These are phyloP conservation scores for Sesbania bispinosa DNA, from an alignment of 306 rosid species.

Conservation along the genomic window DNA sequence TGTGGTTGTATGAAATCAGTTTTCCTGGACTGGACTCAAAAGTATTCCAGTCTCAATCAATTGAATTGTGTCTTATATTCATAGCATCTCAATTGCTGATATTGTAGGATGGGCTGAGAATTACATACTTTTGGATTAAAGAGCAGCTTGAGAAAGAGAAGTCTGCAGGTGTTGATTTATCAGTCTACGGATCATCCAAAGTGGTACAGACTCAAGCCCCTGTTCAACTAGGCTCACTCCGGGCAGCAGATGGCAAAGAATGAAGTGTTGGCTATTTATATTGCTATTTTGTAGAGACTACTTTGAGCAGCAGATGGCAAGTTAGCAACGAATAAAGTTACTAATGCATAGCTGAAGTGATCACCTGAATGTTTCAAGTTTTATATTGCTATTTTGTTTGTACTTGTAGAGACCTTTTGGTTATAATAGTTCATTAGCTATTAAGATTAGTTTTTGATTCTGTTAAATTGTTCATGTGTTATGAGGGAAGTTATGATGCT, in stretches of 20 bases:
- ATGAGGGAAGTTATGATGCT: slow-evolving; percentile 22
- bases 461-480: neutral
- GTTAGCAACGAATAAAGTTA: no score
- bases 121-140: slow-evolving; percentile 95
- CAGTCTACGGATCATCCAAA: slow-evolving; percentile 84
- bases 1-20: neutral
- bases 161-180: slow-evolving; percentile 58
- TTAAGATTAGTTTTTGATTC: neutral
- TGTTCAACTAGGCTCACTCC: slow-evolving; percentile 92
- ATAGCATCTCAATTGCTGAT: slow-evolving; percentile 8
- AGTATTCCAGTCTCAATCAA: neutral
- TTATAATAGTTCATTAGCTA: slow-evolving; percentile 14
- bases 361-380: no score
- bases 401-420: slow-evolving; percentile 19
- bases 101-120: slow-evolving; percentile 83
- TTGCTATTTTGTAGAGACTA: slow-evolving; percentile 3
- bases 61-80: neutral
- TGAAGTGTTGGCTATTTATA: slow-evolving; percentile 26
- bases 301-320: no score
- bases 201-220: slow-evolving; percentile 98
- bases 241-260: slow-evolving; percentile 92
- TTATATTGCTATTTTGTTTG: neutral
- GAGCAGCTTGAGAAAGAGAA: slow-evolving; percentile 98
- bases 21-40: neutral
- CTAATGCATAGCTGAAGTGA: no score